These are phyloP conservation scores for Thielaviopsis ethacetica DNA, from an alignment of 2,329 filamentous ascomycete species.

Conservation along the genomic window DNA sequence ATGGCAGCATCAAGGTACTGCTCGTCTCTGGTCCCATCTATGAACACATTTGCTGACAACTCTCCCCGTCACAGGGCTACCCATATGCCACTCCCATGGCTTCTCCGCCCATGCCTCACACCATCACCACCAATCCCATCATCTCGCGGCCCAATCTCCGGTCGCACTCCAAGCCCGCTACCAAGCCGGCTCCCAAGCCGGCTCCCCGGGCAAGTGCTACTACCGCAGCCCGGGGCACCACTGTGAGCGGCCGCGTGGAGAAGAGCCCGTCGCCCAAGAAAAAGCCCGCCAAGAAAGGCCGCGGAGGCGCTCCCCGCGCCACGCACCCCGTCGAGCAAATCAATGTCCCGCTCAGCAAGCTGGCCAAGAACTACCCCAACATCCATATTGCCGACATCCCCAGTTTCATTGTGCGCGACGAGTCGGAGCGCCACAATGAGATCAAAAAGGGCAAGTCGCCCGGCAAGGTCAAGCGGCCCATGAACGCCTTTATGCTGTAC, in stretches of 20 bases:
- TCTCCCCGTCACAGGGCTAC: background rate
- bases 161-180: background rate
- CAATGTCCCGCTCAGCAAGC: slow-evolving; percentile 50
- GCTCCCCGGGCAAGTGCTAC: background rate
- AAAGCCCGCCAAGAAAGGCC: slow-evolving; percentile 14
- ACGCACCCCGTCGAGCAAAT: slow-evolving; percentile 34
- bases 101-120: slow-evolving; percentile 3
- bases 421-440: slow-evolving; percentile 50
- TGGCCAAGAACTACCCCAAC: slow-evolving; percentile 45
- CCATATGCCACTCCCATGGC: slow-evolving; percentile 10
- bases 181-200: background rate
- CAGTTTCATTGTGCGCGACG: slow-evolving; percentile 56
- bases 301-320: slow-evolving; percentile 15
- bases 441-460: slow-evolving; percentile 48
- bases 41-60: background rate
- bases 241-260: slow-evolving; percentile 5
- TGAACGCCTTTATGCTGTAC: slow-evolving; percentile 98
- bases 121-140: background rate
- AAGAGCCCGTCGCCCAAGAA: slow-evolving; percentile 14
- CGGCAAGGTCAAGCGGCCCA: slow-evolving; percentile 74
- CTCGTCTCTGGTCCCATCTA: background rate
- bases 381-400: slow-evolving; percentile 64
- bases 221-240: background rate
- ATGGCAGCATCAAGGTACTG: background rate
- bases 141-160: slow-evolving; percentile 6